phyloP scores from a whole-genome alignment of 1,284 basidiomycete genomes.

The Ceraceosorus guamensis region DNA sequence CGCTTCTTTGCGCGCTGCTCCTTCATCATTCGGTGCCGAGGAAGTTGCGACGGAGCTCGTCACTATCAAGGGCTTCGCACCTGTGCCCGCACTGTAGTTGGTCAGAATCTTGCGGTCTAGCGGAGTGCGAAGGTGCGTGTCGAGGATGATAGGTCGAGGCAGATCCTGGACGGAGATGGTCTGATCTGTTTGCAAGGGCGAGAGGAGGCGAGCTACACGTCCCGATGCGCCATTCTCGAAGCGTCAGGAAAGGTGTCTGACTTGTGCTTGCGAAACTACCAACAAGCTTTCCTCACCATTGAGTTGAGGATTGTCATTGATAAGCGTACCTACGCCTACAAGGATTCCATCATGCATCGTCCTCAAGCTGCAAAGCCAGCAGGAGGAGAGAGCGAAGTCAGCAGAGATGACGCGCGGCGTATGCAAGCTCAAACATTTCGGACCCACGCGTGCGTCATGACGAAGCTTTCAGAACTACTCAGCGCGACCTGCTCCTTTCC shows the following conservation, averaged over 20 bases:
- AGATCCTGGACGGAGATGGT: constrained; percentile 47
- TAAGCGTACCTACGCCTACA: constrained; percentile 78
- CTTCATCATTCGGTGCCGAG: constrained; percentile 17
- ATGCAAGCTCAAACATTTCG: background rate
- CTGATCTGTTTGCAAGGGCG: constrained; percentile 25
- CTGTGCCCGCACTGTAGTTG: constrained; percentile 60
- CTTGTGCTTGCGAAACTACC: too few species aligned
- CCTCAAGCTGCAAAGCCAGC: constrained; percentile 29
- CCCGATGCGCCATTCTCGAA: too few species aligned
- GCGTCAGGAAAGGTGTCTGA: too few species aligned
- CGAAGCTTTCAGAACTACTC: constrained; percentile 78
- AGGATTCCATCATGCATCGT: constrained; percentile 85
- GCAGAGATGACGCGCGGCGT: background rate
- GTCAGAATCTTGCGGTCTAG: constrained; percentile 65
- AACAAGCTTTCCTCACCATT: constrained; percentile 59
- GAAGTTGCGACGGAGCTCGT: constrained; percentile 45
- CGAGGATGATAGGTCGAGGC: constrained; percentile 78
- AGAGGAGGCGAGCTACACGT: constrained; percentile 1
- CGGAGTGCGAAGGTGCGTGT: constrained; percentile 64
- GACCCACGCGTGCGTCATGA: constrained; percentile 82
- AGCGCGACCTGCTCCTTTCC: constrained; percentile 69
- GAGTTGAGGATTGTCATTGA: constrained; percentile 86
- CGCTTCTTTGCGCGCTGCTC: constrained; percentile 16
- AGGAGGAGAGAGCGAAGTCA: background rate
- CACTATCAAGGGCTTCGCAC: constrained; percentile 70